Conservation (phyloP, 106 monocot genomes). For the Hemerocallis citrina region DNA sequence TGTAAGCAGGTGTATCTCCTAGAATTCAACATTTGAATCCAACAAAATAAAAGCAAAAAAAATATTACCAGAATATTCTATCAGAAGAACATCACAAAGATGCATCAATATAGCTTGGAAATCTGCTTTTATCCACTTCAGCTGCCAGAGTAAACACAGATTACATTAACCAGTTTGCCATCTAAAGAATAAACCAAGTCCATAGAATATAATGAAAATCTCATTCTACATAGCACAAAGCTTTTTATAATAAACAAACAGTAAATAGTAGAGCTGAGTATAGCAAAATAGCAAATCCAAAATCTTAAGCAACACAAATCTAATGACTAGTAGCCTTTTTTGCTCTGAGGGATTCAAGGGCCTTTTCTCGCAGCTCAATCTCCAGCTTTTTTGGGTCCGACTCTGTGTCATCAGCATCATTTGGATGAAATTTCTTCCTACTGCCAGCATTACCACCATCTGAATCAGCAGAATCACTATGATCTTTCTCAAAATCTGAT, state of each 20-base stretch:
- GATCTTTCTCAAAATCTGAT: slow-evolving; percentile 32
- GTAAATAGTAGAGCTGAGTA: background rate
- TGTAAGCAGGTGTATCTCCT: no score
- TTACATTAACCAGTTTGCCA: slow-evolving; percentile 13
- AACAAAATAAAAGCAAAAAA: no score
- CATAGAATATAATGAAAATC: slow-evolving; percentile 14
- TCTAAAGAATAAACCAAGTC: slow-evolving; percentile 5
- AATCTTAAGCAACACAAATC: slow-evolving; percentile 11
- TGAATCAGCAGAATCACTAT: slow-evolving; percentile 13
- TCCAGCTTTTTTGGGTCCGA: slow-evolving; percentile 76
- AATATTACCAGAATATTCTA: slow-evolving; percentile 18
- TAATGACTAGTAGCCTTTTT: slow-evolving; percentile 69
- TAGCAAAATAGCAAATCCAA: background rate
- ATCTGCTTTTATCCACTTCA: slow-evolving; percentile 30
- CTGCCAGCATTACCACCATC: slow-evolving; percentile 21
- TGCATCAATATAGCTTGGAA: slow-evolving; percentile 21
- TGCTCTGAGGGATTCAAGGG: slow-evolving; percentile 80
- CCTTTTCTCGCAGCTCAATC: slow-evolving; percentile 78
- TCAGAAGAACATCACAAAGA: no score
- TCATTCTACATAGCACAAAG: slow-evolving; percentile 16
- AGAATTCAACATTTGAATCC: no score
- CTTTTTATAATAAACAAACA: slow-evolving; percentile 5
- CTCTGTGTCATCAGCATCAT: slow-evolving; percentile 27
- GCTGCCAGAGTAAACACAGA: slow-evolving; percentile 35
- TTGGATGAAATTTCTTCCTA: slow-evolving; percentile 9